Conservation (phyloP, 805 yeast genomes). For the Hemisphaericaspora nanyangensis region DNA sequence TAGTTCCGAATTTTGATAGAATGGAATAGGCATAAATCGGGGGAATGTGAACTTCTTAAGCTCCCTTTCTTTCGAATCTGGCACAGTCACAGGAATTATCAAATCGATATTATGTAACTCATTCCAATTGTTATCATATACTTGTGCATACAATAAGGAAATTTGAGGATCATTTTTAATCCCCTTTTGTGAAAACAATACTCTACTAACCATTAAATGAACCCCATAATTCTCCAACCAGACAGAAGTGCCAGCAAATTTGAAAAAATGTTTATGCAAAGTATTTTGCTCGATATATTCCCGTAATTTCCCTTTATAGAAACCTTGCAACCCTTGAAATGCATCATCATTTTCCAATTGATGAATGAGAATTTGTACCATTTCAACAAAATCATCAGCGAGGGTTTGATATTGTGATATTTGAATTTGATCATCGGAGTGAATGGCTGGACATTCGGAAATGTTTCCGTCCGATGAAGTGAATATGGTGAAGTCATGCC, state of each 20-base stretch:
- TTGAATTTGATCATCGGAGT: too few relatives aligned
- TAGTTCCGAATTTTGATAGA: slow-evolving; percentile 10
- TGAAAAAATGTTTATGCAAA: slow-evolving; percentile 20
- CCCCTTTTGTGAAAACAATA: slow-evolving; percentile 21
- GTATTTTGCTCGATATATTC: slow-evolving; percentile 6
- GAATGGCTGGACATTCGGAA: too few relatives aligned
- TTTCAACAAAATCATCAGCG: slow-evolving; percentile 7
- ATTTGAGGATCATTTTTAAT: slow-evolving; percentile 21
- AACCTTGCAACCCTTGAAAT: slow-evolving; percentile 2
- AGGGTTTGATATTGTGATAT: too few relatives aligned
- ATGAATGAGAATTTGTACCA: slow-evolving; percentile 1
- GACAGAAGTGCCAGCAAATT: slow-evolving; percentile 30
- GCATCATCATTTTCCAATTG: slow-evolving; percentile 6
- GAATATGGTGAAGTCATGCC: too few relatives aligned
- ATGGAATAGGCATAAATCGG: slow-evolving; percentile 10
- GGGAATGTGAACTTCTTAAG: slow-evolving; percentile 7
- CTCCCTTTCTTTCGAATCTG: too few relatives aligned
- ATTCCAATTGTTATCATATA: slow-evolving; percentile 21
- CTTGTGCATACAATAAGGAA: slow-evolving; percentile 20
- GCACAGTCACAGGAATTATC: slow-evolving; percentile 21
- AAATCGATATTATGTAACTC: slow-evolving; percentile 17
- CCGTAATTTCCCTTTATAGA: slow-evolving; percentile 7
- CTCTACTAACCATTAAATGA: slow-evolving; percentile 28
- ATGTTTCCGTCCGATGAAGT: too few relatives aligned
- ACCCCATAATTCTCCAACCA: slow-evolving; percentile 29